Percentiles rank a stretch among this genome's conserved stretches.
phyloP scores from a whole-genome alignment of 2,329 filamentous ascomycete genomes.

The Xylariaceae sp. region DNA sequence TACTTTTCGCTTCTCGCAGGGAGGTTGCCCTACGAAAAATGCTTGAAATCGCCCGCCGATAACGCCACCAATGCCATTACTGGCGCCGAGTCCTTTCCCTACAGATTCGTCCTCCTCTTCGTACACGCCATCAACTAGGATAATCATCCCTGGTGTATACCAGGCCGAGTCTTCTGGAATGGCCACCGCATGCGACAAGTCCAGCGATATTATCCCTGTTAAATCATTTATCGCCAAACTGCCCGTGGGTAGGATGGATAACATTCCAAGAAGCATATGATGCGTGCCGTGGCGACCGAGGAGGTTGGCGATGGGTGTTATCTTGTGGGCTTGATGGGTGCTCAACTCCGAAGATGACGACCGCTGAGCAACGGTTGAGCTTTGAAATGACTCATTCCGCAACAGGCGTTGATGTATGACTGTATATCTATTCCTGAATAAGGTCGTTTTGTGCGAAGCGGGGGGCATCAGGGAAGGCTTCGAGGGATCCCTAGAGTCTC shows the following conservation, averaged over 20 bases:
- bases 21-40: constrained; percentile 86
- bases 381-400: constrained; percentile 89
- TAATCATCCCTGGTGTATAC: constrained; percentile 94
- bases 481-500: constrained; percentile 49
- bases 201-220: constrained; percentile 81
- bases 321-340: constrained; percentile 67
- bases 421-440: constrained; percentile 88
- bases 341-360: constrained; percentile 53
- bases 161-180: constrained; percentile 84
- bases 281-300: constrained; percentile 76
- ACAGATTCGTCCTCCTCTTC: constrained; percentile 79
- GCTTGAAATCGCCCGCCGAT: constrained; percentile 90
- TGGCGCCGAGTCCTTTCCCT: constrained; percentile 67
- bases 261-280: constrained; percentile 81
- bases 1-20: constrained; percentile 76
- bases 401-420: constrained; percentile 88
- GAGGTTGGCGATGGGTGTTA: constrained; percentile 77
- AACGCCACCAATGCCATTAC: constrained; percentile 78
- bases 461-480: constrained; percentile 70
- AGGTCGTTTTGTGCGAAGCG: constrained; percentile 73
- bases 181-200: constrained; percentile 73
- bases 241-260: constrained; percentile 76
- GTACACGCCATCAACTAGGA: constrained; percentile 92
- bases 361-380: constrained; percentile 65
- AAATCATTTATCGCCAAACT: constrained; percentile 78